phyloP scores from a whole-genome alignment of 2,329 filamentous ascomycete genomes.

The Cladosporium halotolerans region DNA sequence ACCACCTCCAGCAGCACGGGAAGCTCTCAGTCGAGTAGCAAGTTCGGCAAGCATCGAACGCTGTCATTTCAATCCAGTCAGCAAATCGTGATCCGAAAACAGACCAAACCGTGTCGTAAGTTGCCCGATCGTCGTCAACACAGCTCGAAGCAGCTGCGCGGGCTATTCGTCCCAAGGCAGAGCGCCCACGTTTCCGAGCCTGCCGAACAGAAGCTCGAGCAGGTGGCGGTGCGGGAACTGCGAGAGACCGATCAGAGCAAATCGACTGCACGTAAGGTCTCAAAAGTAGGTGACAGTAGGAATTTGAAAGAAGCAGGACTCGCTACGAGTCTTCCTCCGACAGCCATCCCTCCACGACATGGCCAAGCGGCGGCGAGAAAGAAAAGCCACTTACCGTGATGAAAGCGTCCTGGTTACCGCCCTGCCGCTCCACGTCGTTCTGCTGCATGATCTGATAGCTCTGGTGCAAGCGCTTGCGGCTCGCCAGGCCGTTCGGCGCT shows the following conservation, averaged over 20 bases:
- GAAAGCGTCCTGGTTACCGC: constrained; percentile 51
- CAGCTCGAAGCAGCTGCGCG: background rate
- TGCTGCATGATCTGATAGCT: constrained; percentile 56
- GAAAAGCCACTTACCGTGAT: constrained; percentile 39
- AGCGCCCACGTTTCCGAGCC: constrained; percentile 18
- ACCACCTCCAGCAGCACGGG: constrained; percentile 12
- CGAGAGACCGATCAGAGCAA: background rate
- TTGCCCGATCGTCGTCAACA: background rate
- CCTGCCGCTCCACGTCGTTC: constrained; percentile 55
- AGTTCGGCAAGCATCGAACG: constrained; percentile 24
- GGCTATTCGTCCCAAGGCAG: constrained; percentile 17
- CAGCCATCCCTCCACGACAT: too few relatives aligned
- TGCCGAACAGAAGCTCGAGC: constrained; percentile 24
- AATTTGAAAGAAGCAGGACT: background rate
- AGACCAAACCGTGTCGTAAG: background rate
- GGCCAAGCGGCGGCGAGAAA: background rate
- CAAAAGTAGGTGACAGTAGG: background rate
- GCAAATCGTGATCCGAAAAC: background rate
- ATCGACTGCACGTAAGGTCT: too few relatives aligned
- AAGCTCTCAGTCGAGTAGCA: constrained; percentile 17
- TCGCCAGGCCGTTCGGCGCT: constrained; percentile 44
- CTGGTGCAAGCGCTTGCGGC: constrained; percentile 53
- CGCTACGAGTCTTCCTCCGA: too few relatives aligned
- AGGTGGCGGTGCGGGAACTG: constrained; percentile 24
- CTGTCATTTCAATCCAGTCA: constrained; percentile 14